Conservation (phyloP, 2,329 filamentous ascomycete genomes). For the Phaeomoniella chlamydospora region DNA sequence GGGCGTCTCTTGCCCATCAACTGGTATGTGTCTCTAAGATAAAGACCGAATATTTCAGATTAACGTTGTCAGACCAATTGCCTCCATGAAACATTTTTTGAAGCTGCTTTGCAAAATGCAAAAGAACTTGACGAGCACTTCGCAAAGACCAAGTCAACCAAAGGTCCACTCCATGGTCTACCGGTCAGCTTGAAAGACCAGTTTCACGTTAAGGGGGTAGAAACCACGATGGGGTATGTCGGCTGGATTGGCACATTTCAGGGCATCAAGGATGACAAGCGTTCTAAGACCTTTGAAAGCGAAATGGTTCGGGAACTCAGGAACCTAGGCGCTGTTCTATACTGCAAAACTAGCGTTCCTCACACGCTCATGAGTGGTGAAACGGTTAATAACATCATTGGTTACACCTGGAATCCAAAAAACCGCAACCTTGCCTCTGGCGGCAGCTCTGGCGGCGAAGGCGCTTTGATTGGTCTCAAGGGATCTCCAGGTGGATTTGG, state of each 20-base stretch:
- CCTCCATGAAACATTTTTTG: constrained; percentile 40
- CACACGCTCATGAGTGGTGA: constrained; percentile 43
- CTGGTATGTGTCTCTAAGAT: constrained; percentile 32
- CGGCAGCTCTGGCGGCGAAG: constrained; percentile 46
- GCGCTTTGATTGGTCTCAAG: constrained; percentile 37
- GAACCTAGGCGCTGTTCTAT: constrained; percentile 37
- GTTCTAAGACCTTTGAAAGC: constrained; percentile 37
- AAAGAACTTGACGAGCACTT: constrained; percentile 33
- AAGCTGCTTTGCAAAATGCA: constrained; percentile 34
- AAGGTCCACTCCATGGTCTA: constrained; percentile 49
- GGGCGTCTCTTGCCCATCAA: constrained; percentile 44
- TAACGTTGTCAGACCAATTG: constrained; percentile 26
- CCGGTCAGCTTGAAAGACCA: constrained; percentile 40
- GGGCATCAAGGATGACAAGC: constrained; percentile 35
- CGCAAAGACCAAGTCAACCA: constrained; percentile 23
- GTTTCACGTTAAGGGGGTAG: constrained; percentile 32
- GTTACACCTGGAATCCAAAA: constrained; percentile 41
- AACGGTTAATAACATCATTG: constrained; percentile 48
- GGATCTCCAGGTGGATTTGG: constrained; percentile 43
- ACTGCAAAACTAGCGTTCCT: constrained; percentile 42
- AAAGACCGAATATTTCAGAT: neutral
- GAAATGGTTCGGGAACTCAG: constrained; percentile 43
- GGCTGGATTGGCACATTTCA: constrained; percentile 51
- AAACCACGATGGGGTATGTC: constrained; percentile 48
- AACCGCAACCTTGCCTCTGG: constrained; percentile 40